Evolutionary conservation across 139 green algal species (phyloP).

Genomic region (Trebouxia sp.): DNA sequence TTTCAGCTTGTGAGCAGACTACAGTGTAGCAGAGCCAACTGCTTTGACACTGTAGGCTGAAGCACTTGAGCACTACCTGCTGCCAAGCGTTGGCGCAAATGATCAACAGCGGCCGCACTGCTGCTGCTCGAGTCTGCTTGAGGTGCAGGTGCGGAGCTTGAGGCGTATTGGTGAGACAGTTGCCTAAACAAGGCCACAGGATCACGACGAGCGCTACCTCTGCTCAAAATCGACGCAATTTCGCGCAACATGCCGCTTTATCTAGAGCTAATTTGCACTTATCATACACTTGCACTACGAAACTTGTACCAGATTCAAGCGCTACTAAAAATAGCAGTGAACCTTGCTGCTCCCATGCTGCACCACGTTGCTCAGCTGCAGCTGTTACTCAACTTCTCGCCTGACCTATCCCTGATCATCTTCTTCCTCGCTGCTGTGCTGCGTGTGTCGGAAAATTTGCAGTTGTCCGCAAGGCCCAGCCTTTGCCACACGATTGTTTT

Average conservation of each 20-base stretch:
- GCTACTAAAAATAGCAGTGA: no score
- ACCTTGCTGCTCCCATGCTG: no score
- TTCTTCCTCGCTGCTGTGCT: background rate
- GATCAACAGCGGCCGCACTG: constrained; percentile 20
- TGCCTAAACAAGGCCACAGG: background rate
- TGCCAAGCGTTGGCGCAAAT: constrained; percentile 26
- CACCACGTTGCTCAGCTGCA: background rate
- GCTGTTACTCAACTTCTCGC: no score
- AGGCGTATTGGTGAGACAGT: constrained; percentile 18
- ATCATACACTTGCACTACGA: no score
- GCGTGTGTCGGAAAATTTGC: no score
- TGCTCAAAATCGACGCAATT: background rate
- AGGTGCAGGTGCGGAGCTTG: background rate
- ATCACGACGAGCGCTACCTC: background rate
- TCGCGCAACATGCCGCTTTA: background rate
- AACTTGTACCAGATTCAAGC: no score
- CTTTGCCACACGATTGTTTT: no score
- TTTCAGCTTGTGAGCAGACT: background rate
- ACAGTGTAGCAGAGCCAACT: background rate
- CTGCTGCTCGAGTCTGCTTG: no score
- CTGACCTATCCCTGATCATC: background rate
- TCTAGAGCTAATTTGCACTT: no score
- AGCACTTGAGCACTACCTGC: constrained; percentile 28
- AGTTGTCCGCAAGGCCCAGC: no score
- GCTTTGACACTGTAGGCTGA: no score